Evolutionary conservation across 2,329 filamentous ascomycete species (phyloP).

Genomic region (Fusarium robinianum): DNA sequence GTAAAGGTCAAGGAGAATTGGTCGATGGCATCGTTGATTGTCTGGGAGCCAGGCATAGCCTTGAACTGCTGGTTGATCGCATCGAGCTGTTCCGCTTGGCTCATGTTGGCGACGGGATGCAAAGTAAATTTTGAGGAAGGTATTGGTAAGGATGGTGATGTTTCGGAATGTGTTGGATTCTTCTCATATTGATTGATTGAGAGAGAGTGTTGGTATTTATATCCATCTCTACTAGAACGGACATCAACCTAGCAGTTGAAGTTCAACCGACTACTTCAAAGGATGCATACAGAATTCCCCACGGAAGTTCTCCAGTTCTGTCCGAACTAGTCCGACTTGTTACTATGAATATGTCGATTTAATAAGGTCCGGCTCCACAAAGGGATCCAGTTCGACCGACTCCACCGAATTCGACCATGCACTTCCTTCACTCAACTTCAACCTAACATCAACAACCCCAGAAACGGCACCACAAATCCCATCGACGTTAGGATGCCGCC

Average conservation of each 20-base stretch:
- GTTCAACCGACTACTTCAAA: no score
- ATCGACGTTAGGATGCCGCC: no score
- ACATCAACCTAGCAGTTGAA: no score
- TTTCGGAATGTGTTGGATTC: no score
- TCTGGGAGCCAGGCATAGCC: slow-evolving; percentile 1
- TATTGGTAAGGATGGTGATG: no score
- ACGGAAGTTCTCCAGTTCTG: no score
- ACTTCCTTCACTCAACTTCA: neutral
- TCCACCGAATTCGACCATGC: slow-evolving; percentile 6
- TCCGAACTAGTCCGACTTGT: slow-evolving; percentile 6
- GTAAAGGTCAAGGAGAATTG: slow-evolving; percentile 30
- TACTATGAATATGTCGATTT: no score
- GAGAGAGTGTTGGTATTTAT: no score
- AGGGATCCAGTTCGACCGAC: neutral
- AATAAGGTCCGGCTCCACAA: neutral
- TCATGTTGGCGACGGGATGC: slow-evolving; percentile 10
- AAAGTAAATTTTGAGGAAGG: no score
- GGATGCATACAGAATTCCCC: no score
- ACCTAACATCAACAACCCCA: neutral
- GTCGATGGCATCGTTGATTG: slow-evolving; percentile 5
- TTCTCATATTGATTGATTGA: no score
- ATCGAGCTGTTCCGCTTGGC: slow-evolving; percentile 2
- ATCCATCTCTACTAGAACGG: no score
- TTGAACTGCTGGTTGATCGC: slow-evolving; percentile 11
- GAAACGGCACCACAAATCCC: neutral